Conservation (phyloP, 805 yeast species). For the Yamadazyma ubonensis region DNA sequence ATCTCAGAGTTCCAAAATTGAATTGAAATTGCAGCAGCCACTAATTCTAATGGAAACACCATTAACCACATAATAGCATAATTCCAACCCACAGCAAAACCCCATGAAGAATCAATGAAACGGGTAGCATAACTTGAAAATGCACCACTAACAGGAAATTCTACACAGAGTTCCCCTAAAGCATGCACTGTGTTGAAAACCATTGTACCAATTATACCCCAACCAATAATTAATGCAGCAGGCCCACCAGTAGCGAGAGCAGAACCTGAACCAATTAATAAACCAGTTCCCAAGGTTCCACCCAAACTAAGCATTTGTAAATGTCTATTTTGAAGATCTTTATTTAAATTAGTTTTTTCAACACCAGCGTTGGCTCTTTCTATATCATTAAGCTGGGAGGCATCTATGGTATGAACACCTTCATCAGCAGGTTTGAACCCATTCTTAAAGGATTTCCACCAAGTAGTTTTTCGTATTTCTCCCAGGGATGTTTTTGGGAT, state of each 20-base stretch:
- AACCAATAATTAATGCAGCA: conserved; percentile 51
- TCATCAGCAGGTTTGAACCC: conserved; percentile 27
- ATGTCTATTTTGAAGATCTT: conserved; percentile 47
- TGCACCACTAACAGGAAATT: conserved; percentile 39
- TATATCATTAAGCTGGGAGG: conserved; percentile 23
- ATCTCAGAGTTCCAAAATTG: conserved; percentile 32
- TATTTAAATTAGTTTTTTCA: conserved; percentile 38
- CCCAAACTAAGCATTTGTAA: conserved; percentile 69
- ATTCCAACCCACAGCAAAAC: conserved; percentile 41
- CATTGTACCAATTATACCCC: conserved; percentile 55
- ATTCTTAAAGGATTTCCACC: conserved; percentile 30
- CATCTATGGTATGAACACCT: not conserved
- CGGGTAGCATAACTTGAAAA: conserved; percentile 39
- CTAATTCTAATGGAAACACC: conserved; percentile 37
- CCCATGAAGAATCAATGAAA: conserved; percentile 40
- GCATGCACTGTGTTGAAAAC: conserved; percentile 59
- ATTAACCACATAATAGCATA: conserved; percentile 40
- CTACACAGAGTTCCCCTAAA: conserved; percentile 65
- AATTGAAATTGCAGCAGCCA: conserved; percentile 39
- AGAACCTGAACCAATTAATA: conserved; percentile 48
- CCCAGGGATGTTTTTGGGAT: conserved; percentile 1
- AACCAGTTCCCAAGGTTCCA: conserved; percentile 67
- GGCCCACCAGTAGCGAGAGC: conserved; percentile 43
- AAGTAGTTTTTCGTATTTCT: conserved; percentile 5
- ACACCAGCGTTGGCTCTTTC: conserved; percentile 37